These are phyloP conservation scores for Ophiostoma tasmaniense DNA, from an alignment of 2,329 filamentous ascomycete genomes.

Conservation along the genomic window DNA sequence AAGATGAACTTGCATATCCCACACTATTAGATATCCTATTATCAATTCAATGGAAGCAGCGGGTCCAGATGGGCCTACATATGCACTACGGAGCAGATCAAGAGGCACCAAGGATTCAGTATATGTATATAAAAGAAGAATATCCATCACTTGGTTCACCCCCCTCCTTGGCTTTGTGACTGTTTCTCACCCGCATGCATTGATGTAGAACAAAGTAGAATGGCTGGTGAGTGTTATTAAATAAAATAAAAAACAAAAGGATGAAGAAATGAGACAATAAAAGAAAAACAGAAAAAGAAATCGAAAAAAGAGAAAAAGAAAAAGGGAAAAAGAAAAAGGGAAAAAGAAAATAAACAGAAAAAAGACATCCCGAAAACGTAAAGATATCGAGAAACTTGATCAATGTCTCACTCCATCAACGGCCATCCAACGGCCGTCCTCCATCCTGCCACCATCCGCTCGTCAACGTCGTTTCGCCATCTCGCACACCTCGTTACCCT, in stretches of 20 bases:
- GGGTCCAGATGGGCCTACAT: constrained; percentile 1
- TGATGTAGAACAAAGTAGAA: neutral
- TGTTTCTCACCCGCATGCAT: neutral
- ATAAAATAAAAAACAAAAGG: too few species aligned
- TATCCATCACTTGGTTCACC: constrained; percentile 13
- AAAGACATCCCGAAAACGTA: neutral
- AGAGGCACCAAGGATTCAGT: neutral
- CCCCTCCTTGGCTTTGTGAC: neutral
- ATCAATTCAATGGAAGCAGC: neutral
- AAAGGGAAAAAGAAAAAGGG: neutral
- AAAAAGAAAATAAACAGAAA: neutral
- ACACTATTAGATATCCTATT: neutral
- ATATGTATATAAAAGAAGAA: constrained; percentile 5
- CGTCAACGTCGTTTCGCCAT: neutral
- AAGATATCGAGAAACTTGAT: neutral
- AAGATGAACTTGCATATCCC: neutral
- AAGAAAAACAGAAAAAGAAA: neutral
- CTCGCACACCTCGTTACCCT: neutral
- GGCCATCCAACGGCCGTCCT: neutral
- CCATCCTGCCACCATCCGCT: neutral
- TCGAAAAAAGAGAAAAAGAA: neutral
- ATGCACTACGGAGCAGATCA: neutral
- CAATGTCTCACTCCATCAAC: neutral
- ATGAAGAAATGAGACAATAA: neutral
- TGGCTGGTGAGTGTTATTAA: too few species aligned